Evolutionary conservation across 1,139 yeast genomes (phyloP).

Genomic region (Blastobotrys aristatus): DNA sequence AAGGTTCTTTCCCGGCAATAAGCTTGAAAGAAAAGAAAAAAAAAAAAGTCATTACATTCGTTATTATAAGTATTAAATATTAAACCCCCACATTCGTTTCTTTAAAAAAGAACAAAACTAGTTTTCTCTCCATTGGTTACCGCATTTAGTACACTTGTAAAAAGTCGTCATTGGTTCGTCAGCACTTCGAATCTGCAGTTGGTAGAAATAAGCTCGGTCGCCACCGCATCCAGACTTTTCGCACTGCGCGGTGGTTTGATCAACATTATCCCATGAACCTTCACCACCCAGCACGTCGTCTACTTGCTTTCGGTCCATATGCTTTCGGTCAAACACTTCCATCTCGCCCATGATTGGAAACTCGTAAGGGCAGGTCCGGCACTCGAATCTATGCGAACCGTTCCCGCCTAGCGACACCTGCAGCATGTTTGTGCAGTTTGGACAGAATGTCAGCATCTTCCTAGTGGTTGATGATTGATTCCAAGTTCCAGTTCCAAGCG

Average conservation of each 20-base stretch:
- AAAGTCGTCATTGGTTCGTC: conserved; percentile 96
- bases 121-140: conserved; percentile 96
- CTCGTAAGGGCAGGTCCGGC: conserved; percentile 93
- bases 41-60: conserved; percentile 6
- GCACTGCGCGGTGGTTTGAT: conserved; percentile 66
- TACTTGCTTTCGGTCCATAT: conserved; percentile 78
- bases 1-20: conserved; percentile 2
- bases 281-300: conserved; percentile 97
- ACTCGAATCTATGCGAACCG: conserved; percentile 50
- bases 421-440: conserved; percentile 87
- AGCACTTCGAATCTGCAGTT: conserved; percentile 88
- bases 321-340: conserved; percentile 79
- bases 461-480: neutral
- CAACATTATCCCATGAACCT: conserved; percentile 99
- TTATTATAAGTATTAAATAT: neutral
- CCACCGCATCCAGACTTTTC: conserved; percentile 83
- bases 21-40: too few relatives aligned
- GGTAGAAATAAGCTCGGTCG: conserved; percentile 93
- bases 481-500: too few relatives aligned
- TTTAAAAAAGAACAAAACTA: conserved; percentile 35
- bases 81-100: neutral
- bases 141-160: conserved; percentile 85
- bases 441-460: conserved; percentile 85
- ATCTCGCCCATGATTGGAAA: conserved; percentile 72
- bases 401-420: conserved; percentile 21